Percentiles rank a stretch among this genome's conserved stretches.
Conservation (phyloP, 2,329 filamentous ascomycete species). For the Cadophora sp. region DNA sequence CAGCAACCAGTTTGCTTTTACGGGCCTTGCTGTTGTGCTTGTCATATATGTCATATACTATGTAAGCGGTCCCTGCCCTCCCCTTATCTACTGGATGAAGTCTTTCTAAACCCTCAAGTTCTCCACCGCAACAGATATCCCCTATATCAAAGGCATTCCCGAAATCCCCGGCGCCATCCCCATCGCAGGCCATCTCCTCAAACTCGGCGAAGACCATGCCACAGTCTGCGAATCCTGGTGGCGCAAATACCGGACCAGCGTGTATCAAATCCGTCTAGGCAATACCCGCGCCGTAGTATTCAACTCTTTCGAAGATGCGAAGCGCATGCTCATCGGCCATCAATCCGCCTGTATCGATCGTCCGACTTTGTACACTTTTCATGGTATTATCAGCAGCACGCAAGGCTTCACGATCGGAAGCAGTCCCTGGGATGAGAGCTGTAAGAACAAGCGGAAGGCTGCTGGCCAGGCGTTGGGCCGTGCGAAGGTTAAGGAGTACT, state of each 20-base stretch:
- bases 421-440: slow-evolving; percentile 59
- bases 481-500: slow-evolving; percentile 54
- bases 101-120: slow-evolving; percentile 23
- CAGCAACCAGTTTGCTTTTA: slow-evolving; percentile 22
- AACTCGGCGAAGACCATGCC: slow-evolving; percentile 60
- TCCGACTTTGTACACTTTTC: slow-evolving; percentile 59
- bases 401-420: slow-evolving; percentile 63
- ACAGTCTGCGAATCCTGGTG: slow-evolving; percentile 58
- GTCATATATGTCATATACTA: slow-evolving; percentile 23
- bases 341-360: slow-evolving; percentile 58
- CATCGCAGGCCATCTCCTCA: slow-evolving; percentile 56
- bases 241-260: slow-evolving; percentile 52
- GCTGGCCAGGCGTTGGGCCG: slow-evolving; percentile 54
- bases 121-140: slow-evolving; percentile 52
- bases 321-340: slow-evolving; percentile 56
- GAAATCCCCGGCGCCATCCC: slow-evolving; percentile 58
- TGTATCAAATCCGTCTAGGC: slow-evolving; percentile 60
- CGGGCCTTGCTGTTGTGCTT: background rate
- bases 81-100: background rate
- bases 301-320: slow-evolving; percentile 59
- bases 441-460: slow-evolving; percentile 59
- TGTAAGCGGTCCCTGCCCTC: slow-evolving; percentile 12
- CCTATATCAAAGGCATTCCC: slow-evolving; percentile 54
- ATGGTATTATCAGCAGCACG: slow-evolving; percentile 57
- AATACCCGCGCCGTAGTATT: slow-evolving; percentile 59